phyloP scores from a whole-genome alignment of 345 rosid genomes.

The Laguncularia racemosa region DNA sequence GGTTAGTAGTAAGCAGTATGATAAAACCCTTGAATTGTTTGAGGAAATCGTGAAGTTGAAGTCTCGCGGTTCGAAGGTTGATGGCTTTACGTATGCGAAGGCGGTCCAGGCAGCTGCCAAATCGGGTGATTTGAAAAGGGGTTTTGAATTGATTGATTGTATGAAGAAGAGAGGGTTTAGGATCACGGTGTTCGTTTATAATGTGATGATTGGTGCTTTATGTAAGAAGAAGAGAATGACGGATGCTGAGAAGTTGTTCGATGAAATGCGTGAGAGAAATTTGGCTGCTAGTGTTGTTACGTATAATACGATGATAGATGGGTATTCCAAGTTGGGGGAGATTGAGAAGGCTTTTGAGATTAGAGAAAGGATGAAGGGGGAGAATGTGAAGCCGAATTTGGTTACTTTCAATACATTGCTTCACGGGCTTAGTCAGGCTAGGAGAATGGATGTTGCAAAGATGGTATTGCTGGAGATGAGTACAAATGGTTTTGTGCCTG shows the following conservation, averaged over 20 bases:
- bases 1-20: conserved; percentile 28
- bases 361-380: conserved; percentile 49
- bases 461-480: conserved; percentile 54
- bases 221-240: conserved; percentile 46
- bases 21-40: conserved; percentile 38
- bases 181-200: conserved; percentile 50
- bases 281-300: conserved; percentile 41
- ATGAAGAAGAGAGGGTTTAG: conserved; percentile 45
- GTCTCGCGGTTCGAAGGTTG: conserved; percentile 35
- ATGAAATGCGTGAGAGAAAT: conserved; percentile 42
- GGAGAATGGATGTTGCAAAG: conserved; percentile 52
- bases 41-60: conserved; percentile 28
- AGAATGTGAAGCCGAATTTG: conserved; percentile 42
- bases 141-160: conserved; percentile 34
- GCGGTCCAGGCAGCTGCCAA: conserved; percentile 71
- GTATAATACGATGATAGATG: conserved; percentile 63
- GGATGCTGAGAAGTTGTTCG: conserved; percentile 64
- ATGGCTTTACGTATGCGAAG: conserved; percentile 49
- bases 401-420: conserved; percentile 67
- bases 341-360: conserved; percentile 33
- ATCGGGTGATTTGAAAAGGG: conserved; percentile 46
- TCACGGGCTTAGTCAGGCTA: conserved; percentile 46
- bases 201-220: conserved; percentile 49
- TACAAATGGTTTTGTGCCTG: conserved; percentile 51
- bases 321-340: conserved; percentile 59